Conservation (phyloP, 164 flowering plant species). For the Umbellularia californica region DNA sequence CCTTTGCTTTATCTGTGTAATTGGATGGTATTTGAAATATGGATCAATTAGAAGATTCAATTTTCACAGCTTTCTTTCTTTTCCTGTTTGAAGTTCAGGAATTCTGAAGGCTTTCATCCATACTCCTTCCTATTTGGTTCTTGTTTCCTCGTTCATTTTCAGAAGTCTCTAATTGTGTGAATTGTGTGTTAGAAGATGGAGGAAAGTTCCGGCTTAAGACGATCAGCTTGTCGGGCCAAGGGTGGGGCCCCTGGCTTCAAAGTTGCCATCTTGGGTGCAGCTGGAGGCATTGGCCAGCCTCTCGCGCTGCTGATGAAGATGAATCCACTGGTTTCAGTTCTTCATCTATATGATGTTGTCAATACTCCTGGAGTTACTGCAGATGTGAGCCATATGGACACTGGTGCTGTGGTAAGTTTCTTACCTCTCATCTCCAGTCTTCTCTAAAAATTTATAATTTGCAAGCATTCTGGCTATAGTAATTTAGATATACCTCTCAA, state of each 20-base stretch:
- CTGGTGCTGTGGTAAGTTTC: constrained; percentile 80
- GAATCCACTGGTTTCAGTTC: constrained; percentile 89
- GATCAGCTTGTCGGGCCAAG: constrained; percentile 73
- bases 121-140: not conserved
- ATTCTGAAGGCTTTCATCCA: not conserved
- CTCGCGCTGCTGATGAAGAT: constrained; percentile 93
- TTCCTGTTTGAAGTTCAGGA: not conserved
- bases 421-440: not conserved
- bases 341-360: constrained; percentile 93
- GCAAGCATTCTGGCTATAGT: no score
- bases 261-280: constrained; percentile 91
- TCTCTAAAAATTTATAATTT: no score
- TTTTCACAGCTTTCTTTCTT: no score
- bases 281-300: constrained; percentile 98
- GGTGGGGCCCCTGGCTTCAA: constrained; percentile 92
- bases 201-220: constrained; percentile 37
- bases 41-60: not conserved
- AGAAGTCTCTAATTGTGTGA: not conserved
- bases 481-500: no score
- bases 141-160: not conserved
- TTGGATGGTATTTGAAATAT: not conserved
- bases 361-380: constrained; percentile 92
- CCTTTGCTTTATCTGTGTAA: not conserved
- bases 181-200: constrained; percentile 27
- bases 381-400: constrained; percentile 98